Base-by-base conservation (phyloP, 2,329 filamentous ascomycete genomes). In the Aspergillus unguis region DNA sequence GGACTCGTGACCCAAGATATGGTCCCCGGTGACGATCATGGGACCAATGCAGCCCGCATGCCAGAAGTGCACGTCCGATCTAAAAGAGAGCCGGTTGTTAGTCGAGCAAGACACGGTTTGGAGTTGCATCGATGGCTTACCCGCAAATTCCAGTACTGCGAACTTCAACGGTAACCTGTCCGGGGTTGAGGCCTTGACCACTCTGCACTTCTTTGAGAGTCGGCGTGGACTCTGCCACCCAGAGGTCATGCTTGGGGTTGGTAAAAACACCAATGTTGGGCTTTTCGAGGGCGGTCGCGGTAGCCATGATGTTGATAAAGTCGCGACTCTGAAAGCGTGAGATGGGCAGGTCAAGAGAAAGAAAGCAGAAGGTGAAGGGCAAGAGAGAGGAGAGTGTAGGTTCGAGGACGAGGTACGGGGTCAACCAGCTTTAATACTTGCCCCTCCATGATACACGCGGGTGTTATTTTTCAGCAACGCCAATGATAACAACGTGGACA, bases 1-100 rank as follows among this genome's bases (percentile, higher is more conserved):
- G 3, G 91, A 87, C 76, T 97, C 92, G 78, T 97, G 92, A 61
- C 92, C 92, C 23, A 97, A 85, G 66, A 96, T 91, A 73, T 96
- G 92, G 66, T 92, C 87, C 66, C 82, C 88, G 61, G 82, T 82
- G 44, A 97, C 92, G 58, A 96, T 86, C 92, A 96, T 96, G 62
- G 92, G 92, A 28, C 92, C 92, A 69, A 97, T 97, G 77, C 88
- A 89, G 61, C 92, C 92, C 45, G 88, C 87, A 70, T 95, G 90
- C 92, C 92, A 97, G 79, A 97, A 97, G 76, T 97, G 92, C 52
- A 97, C 86, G 73, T 96, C 92, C 55, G 90, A 95, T 53, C 89
- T 92, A 64, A 25, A 26, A 7, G 2, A 17, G 42, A 42, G 32
- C 48, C 40, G 44, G 38, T 52, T 25, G 48, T 64, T 42, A 55